A percentile compares a stretch with the other conserved stretches of the same genome.
Conservation (phyloP, 495 filamentous ascomycete genomes). For the Staphylotrichum longicolle region DNA sequence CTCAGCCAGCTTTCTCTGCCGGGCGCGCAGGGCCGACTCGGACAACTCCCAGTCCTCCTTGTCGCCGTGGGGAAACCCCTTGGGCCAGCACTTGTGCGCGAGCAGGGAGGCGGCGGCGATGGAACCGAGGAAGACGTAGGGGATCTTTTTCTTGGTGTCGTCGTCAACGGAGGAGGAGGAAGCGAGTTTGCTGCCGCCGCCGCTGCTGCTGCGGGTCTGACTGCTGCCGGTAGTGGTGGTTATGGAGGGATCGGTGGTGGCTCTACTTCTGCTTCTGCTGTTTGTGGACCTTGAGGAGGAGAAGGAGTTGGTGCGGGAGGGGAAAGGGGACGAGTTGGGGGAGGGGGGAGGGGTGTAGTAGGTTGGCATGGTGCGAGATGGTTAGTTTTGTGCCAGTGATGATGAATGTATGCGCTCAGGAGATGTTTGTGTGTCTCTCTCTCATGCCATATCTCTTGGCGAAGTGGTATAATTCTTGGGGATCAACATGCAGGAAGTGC, state of each 20-base stretch:
- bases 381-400: no score
- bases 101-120: slow-evolving; percentile 38
- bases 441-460: no score
- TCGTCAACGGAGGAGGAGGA: slow-evolving; percentile 17
- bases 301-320: slow-evolving; percentile 18
- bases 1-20: background rate
- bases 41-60: slow-evolving; percentile 40
- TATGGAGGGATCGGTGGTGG: background rate
- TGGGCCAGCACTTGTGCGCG: slow-evolving; percentile 44
- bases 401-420: background rate
- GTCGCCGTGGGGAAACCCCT: slow-evolving; percentile 40
- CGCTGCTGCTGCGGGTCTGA: background rate
- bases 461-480: no score
- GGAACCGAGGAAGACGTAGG: slow-evolving; percentile 40
- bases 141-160: slow-evolving; percentile 27
- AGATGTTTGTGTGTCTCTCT: background rate
- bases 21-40: slow-evolving; percentile 13
- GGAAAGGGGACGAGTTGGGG: background rate
- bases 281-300: background rate
- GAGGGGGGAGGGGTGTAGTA: slow-evolving; percentile 21
- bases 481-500: no score
- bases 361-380: slow-evolving; percentile 16
- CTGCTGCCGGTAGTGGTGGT: background rate
- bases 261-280: background rate
- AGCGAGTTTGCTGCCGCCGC: background rate